phyloP scores from a whole-genome alignment of 352 stramenopile species.

The Phytophthora parvispora region DNA sequence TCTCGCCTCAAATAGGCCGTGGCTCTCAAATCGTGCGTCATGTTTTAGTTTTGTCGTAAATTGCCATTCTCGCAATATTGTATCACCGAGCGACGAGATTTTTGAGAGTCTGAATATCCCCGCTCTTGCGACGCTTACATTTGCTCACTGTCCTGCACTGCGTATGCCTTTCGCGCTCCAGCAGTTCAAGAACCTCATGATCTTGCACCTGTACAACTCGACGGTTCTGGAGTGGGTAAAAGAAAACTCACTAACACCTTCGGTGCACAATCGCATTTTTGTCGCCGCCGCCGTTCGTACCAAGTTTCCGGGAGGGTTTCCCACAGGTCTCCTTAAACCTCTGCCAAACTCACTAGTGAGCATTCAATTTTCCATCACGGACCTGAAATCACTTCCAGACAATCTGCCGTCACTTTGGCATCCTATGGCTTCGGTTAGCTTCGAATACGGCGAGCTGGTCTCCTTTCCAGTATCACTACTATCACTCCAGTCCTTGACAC shows the following conservation, averaged over 20 bases:
- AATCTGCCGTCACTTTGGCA: neutral
- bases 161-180: neutral
- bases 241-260: neutral
- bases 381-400: neutral
- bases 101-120: neutral
- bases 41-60: neutral
- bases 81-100: neutral
- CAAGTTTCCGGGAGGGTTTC: neutral
- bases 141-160: slow-evolving; percentile 3
- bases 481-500: neutral
- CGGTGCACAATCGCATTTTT: neutral
- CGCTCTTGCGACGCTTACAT: slow-evolving; percentile 2
- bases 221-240: slow-evolving; percentile 3
- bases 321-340: neutral
- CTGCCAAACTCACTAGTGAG: neutral
- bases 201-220: slow-evolving; percentile 9
- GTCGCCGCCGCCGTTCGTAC: neutral
- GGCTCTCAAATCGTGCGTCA: neutral
- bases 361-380: neutral
- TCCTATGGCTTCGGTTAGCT: slow-evolving; percentile 3
- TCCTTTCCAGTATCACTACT: slow-evolving; percentile 1
- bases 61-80: neutral
- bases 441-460: slow-evolving; percentile 1
- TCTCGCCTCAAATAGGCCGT: neutral
- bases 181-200: neutral